Evolutionary conservation across 1,284 basidiomycete species (phyloP), one percentile per base, ranked within the genome.

Genomic region (Tylopilus orsonianus): DNA sequence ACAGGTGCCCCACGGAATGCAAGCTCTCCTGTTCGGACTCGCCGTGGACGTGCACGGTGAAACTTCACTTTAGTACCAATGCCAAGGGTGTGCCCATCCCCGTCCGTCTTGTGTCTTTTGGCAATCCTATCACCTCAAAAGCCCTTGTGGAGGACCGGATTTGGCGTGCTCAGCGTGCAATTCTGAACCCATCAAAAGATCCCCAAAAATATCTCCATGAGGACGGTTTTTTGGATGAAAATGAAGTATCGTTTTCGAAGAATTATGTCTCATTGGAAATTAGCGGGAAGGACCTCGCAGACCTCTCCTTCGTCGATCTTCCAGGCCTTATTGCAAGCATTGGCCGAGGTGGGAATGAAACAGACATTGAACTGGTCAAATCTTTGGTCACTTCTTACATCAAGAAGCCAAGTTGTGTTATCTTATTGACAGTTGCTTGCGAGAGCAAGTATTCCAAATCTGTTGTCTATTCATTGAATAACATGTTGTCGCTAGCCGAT

Each of bases 1-100:
- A 9, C 50, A 88, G 86, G n/a, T 87, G 84, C 51, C 85, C 87
- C 0, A 87, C 81, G 0, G 86, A 89, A 54, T 85, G 83, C 54
- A 75, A 80, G 8, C 71, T 89, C 0, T 71, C 78, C 0, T 61
- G 68, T 10, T 76, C 77, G 0, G 51, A 65, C 4, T 57, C 58
- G 0, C 60, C 68, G 0, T 90, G 88, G 88, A 67, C 69, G 39
- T 90, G 88, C 53, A 56, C 64, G 0, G 76, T 90, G 0, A 79
- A 74, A 1, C 66, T 89, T 0, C 78, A 79, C 5, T 75, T 79
- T 46, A 72, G 67, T 42, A 76, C 72, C 0, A 77, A 84, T 49
- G 60, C 66, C 0, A 55, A 65, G 0, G 81, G 81, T 0, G 61
- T 71, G 32, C 59, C 67, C 1, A 70, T 71, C 0, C 65, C 74